Evolutionary conservation across 140 eudicot species (phyloP).

Genomic region (Stevia rebaudiana): DNA sequence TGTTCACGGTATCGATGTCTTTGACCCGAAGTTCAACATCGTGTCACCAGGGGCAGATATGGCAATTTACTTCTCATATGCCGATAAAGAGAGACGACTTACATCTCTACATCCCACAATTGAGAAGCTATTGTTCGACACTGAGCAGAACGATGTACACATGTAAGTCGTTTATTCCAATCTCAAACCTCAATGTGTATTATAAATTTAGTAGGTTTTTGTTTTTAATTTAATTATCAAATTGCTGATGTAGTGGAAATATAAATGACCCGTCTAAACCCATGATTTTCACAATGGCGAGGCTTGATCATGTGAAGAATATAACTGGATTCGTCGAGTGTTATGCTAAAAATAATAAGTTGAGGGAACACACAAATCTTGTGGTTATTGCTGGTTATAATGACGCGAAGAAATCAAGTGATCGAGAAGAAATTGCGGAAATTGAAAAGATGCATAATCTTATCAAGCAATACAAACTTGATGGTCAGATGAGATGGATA

Average conservation of each 20-base stretch:
- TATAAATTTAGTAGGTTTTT: too few relatives aligned
- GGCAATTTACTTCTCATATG: slow-evolving; percentile 68
- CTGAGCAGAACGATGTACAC: slow-evolving; percentile 67
- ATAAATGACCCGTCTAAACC: slow-evolving; percentile 76
- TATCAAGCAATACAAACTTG: slow-evolving; percentile 49
- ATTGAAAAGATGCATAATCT: slow-evolving; percentile 88
- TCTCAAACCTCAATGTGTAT: background rate
- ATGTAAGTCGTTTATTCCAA: slow-evolving; percentile 41
- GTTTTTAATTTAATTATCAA: background rate
- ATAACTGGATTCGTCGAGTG: slow-evolving; percentile 82
- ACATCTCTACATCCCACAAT: slow-evolving; percentile 64
- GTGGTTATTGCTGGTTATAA: slow-evolving; percentile 80
- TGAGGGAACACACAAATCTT: slow-evolving; percentile 71
- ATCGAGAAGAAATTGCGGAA: slow-evolving; percentile 80
- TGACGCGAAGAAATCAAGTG: slow-evolving; percentile 72
- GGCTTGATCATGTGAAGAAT: slow-evolving; percentile 88
- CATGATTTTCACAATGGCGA: slow-evolving; percentile 89
- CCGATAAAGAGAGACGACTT: slow-evolving; percentile 64
- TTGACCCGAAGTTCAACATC: slow-evolving; percentile 92
- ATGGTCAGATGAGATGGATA: slow-evolving; percentile 87
- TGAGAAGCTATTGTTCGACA: slow-evolving; percentile 68
- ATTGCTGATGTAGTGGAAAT: slow-evolving; percentile 46
- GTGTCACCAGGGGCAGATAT: slow-evolving; percentile 96
- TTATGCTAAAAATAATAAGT: slow-evolving; percentile 57
- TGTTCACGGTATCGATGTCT: slow-evolving; percentile 89